phyloP scores from a whole-genome alignment of 306 rosid species.

The Gastrolobium villosum region DNA sequence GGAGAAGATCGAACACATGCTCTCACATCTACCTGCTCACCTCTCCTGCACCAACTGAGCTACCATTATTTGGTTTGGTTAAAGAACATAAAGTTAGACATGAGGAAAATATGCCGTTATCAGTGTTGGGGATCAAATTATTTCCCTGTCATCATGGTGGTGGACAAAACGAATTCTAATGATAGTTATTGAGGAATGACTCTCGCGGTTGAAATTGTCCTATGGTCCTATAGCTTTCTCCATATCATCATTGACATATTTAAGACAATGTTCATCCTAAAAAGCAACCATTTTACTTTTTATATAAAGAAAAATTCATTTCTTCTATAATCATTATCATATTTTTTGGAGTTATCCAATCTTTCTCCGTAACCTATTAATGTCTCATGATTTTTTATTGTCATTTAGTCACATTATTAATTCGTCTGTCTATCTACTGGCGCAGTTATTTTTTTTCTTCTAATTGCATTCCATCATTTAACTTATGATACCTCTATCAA shows the following conservation, averaged over 20 bases:
- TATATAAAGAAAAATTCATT: conserved; percentile 24
- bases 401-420: not conserved
- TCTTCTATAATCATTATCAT: conserved; percentile 35
- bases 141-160: conserved; percentile 45
- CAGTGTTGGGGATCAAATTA: conserved; percentile 35
- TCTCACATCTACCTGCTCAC: no score
- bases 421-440: not conserved
- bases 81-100: not conserved
- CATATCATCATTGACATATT: conserved; percentile 35
- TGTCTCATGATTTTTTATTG: not conserved
- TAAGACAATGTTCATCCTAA: conserved; percentile 8
- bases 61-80: no score
- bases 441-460: not conserved
- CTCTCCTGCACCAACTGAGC: no score
- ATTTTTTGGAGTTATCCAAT: not conserved
- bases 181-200: conserved; percentile 22
- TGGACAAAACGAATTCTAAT: conserved; percentile 45
- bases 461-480: not conserved
- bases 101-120: conserved; percentile 45
- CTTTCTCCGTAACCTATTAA: conserved; percentile 1
- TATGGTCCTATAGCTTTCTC: conserved; percentile 30
- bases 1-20: no score
- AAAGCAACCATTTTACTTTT: conserved; percentile 16
- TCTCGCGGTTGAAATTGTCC: conserved; percentile 33
- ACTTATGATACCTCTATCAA: not conserved